phyloP scores from a whole-genome alignment of 345 rosid genomes.

The Lumnitzera littorea region DNA sequence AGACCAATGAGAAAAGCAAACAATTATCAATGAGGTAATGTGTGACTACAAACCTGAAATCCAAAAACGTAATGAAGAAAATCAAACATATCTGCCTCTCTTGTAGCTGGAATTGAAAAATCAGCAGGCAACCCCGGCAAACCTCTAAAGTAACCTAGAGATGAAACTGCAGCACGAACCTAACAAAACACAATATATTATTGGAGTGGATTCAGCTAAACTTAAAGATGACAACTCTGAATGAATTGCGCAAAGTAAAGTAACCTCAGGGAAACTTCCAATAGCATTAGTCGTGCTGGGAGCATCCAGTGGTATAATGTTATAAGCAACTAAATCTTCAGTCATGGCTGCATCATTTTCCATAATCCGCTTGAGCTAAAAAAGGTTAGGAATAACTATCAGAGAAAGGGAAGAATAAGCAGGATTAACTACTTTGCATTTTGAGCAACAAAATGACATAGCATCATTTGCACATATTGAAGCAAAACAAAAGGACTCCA shows the following conservation, averaged over 20 bases:
- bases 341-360: constrained; percentile 94
- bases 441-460: no score
- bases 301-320: constrained; percentile 81
- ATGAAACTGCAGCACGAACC: constrained; percentile 81
- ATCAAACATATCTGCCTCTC: constrained; percentile 77
- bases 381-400: constrained; percentile 1
- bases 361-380: constrained; percentile 75
- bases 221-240: no score
- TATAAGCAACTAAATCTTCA: constrained; percentile 83
- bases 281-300: constrained; percentile 64
- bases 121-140: constrained; percentile 69
- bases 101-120: constrained; percentile 57
- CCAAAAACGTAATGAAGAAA: constrained; percentile 86
- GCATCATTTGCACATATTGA: no score
- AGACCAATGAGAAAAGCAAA: neutral
- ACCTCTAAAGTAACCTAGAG: constrained; percentile 56
- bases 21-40: no score
- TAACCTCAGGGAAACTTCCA: constrained; percentile 71
- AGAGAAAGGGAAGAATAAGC: constrained; percentile 1
- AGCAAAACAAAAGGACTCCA: no score
- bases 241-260: neutral
- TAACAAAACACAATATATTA: constrained; percentile 14
- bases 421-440: neutral
- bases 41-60: constrained; percentile 64
- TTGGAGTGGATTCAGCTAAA: no score